Conservation (phyloP, 768 basidiomycete genomes). For the Suillus weaverae region DNA sequence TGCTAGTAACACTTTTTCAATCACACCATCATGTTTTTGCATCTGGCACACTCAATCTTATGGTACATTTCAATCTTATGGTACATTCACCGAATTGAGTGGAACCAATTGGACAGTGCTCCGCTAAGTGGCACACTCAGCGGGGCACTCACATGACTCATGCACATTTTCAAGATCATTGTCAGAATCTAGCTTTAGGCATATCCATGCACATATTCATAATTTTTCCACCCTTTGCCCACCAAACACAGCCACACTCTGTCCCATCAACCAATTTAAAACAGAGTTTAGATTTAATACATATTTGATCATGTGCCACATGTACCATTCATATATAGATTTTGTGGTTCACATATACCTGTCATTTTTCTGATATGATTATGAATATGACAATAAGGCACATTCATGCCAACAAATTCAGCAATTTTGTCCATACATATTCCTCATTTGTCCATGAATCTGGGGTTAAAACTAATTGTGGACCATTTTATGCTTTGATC, state of each 20-base stretch:
- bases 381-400: too few species aligned
- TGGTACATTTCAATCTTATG: too few species aligned
- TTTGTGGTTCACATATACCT: neutral
- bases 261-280: neutral
- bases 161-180: neutral
- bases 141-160: neutral
- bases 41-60: too few species aligned
- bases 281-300: neutral
- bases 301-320: neutral
- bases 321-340: neutral
- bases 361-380: too few species aligned
- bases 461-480: too few species aligned
- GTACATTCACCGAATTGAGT: too few species aligned
- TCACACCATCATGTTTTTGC: too few species aligned
- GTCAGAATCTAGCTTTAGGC: neutral
- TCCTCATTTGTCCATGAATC: too few species aligned
- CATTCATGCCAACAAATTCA: too few species aligned
- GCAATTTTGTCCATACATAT: too few species aligned
- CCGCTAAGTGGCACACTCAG: neutral
- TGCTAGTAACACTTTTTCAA: too few species aligned
- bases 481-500: too few species aligned
- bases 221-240: neutral
- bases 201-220: neutral
- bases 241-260: neutral
- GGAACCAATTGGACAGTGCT: neutral